Evolutionary conservation across 2,329 filamentous ascomycete genomes (phyloP), one percentile per base, ranked within the genome.

Genomic region (Nectriaceae sp.): DNA sequence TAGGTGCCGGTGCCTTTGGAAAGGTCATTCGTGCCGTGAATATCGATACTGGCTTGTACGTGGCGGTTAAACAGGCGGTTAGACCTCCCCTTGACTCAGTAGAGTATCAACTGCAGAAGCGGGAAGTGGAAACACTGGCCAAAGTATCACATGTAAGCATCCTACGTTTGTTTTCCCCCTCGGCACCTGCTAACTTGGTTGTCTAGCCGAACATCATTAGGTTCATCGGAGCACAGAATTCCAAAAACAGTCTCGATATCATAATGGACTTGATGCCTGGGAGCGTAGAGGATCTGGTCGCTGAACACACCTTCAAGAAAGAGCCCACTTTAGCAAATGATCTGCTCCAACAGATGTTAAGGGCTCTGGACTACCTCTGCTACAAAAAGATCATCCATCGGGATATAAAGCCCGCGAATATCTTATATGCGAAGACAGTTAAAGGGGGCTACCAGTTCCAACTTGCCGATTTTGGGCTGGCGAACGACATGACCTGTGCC

Each of bases 41-140:
- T 38, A 33, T 40, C 13, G 42, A 45, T 21, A n/a, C 42, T 26
- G 42, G 35, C 33, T 13, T 26, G n/a, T 19, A 26, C 29, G 4
- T 45, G 10, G 42, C 42, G 4, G 11, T 45, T 13, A 45, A 45
- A 20, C n/a, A n/a, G n/a, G n/a, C n/a, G n/a, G n/a, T n/a, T n/a
- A n/a, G n/a, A n/a, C n/a, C n/a, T n/a, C n/a, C n/a, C 21, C 33
- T 4, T 20, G 5, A 8, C n/a, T 6, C 20, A 11, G 13, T 11
- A 4, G 21, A 45, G 11, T 16, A 15, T 21, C 11, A 13, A 6
- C 31, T 5, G 11, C 5, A 29, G 10, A 21, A 45, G 21, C 31
- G 19, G 21, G 42, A 45, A 29, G 21, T 38, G 15, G 33, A 45
- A 20, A 19, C 19, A 4, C 22, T 45, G 21, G 21, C 33, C 20